Base-by-base conservation (phyloP, 2,329 filamentous ascomycete species). In the Colletotrichum tabaci region DNA sequence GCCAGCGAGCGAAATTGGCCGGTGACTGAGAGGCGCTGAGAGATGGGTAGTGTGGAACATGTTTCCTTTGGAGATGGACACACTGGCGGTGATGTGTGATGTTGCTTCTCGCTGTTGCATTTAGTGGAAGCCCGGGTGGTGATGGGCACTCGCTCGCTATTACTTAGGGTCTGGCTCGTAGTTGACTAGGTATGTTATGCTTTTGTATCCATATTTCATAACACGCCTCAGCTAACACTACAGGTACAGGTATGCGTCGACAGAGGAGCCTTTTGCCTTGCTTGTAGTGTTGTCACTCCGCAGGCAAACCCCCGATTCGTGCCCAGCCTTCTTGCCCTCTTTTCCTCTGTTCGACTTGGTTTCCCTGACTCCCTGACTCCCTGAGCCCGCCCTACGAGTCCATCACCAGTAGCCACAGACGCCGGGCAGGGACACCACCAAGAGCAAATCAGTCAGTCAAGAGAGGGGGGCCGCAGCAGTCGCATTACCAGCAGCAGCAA, bases 91-190 rank as follows among this genome's bases (percentile, higher is more conserved):
- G 5, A 30, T 30, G 26, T 30, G 26, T 42, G 44, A 49, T 44
- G 61, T 38, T 50, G 53, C 61, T 21, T 12, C 53, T 66, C 38
- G 56, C 53, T 26, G 61, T 69, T 66, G 66, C 66, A 53, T 58
- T 46, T n/a, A 44, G n/a, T 47, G n/a, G 50, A 56, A 23, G 52
- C 23, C 40, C 23, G 46, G 42, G 16, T 15, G 61, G 21, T 23
- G n/a, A 53, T 62, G 47, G 53, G 55, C 46, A 8, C 26, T 30
- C 26, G 26, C 26, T 30, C 26, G 26, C 26, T 30, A 6, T 30
- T 30, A 30, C 26, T 30, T 30, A 6, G 26, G 26, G 26, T 6
- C 26, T 30, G 26, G 26, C 26, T 30, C 6, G 26, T 30, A 30
- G 26, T 30, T 30, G 26, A 6, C 26, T 30, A 23, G 21, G 21